phyloP scores from a whole-genome alignment of 2,329 filamentous ascomycete species.

The Talaromyces marneffei region DNA sequence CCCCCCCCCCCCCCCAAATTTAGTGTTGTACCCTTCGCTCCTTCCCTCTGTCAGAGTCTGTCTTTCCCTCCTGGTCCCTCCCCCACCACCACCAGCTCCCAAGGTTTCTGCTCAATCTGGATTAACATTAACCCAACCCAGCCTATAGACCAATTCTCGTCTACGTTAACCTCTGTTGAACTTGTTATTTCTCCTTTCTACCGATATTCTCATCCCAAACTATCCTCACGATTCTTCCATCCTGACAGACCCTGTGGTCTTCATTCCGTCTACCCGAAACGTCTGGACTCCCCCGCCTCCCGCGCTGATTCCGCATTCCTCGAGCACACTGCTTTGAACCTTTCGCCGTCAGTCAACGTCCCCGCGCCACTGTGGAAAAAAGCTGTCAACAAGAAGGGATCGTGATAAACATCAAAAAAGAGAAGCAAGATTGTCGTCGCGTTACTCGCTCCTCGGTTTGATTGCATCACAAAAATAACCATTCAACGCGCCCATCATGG shows the following conservation, averaged over 20 bases:
- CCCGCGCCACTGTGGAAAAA: not conserved
- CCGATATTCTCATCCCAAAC: not conserved
- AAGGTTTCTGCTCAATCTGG: conserved; percentile 4
- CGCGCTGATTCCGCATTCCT: not conserved
- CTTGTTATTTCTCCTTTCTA: not conserved
- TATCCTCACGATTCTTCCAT: not conserved
- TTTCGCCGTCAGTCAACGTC: not conserved
- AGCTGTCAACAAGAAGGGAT: not conserved
- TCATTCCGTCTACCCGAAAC: not conserved
- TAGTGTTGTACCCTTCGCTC: not conserved
- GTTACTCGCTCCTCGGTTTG: not conserved
- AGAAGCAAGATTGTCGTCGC: not conserved
- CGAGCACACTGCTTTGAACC: not conserved
- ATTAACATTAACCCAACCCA: conserved; percentile 1
- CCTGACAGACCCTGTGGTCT: not conserved
- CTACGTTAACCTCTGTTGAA: not conserved
- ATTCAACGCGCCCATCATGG: conserved; percentile 59
- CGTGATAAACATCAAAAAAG: not conserved
- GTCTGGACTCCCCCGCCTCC: not conserved
- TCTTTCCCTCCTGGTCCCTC: not conserved
- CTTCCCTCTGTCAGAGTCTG: not conserved
- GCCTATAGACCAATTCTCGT: not conserved
- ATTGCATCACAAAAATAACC: not conserved
- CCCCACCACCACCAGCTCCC: conserved; percentile 5
- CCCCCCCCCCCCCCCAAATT: not conserved